Evolutionary conservation across 139 green algal genomes (phyloP), one percentile per base, ranked within the genome.

Genomic region (Dunaliella primolecta): DNA sequence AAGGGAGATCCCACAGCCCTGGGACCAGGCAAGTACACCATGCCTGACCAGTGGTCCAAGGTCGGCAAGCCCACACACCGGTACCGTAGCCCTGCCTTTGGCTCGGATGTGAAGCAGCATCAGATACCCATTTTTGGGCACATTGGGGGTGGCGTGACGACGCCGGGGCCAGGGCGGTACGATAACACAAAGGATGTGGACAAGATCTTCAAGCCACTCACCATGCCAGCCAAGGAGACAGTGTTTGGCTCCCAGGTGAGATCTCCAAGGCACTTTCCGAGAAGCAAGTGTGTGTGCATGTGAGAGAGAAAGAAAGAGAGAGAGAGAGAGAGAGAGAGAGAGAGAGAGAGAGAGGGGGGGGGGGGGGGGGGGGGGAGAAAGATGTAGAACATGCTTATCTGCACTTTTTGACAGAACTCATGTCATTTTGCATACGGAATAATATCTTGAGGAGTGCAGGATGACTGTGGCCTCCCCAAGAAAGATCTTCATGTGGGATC

Each of bases 181-280:
- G 75, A 83, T 30, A 83, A 37, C 37, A 83, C 79, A 1, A 83
- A 83, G 79, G 38, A 83, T 36, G 21, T 71, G 27, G 2, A 75
- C 37, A 55, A 38, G 38, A 46, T 29, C 15, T 75, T 83, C 79
- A 83, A 83, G 38, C 79, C 79, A 3, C 24, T 83, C 2, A 75
- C 79, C 23, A 55, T 37, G 23, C 37, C 79, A 1, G 34, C 38
- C 24, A 83, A 83, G 79, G 79, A 83, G 1, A 83, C 27, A 7
- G 79, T 83, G 37, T 83, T 83, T 75, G 79, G 79, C 2, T 83
- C 79, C 2, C 79, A 83, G 38, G 79, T 83, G 38, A 46, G 75
- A n/a, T n/a, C n/a, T n/a, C n/a, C n/a, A n/a, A n/a, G n/a, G n/a
- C n/a, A n/a, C n/a, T n/a, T n/a, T n/a, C n/a, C n/a, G n/a, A n/a